Evolutionary conservation across 1,139 yeast species (phyloP), one percentile per base, ranked within the genome.

Genomic region (Blastobotrys petasosporus): DNA sequence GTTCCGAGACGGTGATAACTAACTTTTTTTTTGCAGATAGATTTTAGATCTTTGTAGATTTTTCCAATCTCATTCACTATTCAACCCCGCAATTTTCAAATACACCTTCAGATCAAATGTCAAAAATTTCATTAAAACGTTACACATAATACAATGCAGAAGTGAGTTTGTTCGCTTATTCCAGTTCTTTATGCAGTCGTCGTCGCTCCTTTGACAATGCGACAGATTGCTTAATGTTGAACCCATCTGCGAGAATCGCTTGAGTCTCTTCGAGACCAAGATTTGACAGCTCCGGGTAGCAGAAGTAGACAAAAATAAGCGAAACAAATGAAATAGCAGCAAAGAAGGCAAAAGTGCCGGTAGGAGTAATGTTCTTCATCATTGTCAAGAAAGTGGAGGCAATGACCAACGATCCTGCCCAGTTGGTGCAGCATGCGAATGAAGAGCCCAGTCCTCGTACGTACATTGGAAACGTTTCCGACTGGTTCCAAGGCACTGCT

Each of bases 401-500:
- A 62, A 90, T 85, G 37, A 87, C 84, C 59, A 92, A 72, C 28
- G 96, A 87, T 44, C 97, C 97, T 11, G 88, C 80, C 98, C 98
- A 92, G 70, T 92, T 92, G 39, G 92, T 82, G 28, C 90, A 87
- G n/a, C 97, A 85, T 2, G 97, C 90, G 58, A 79, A 82, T 55
- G 95, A 85, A 2, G 88, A 82, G 49, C 97, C 98, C 38, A 87
- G 76, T 46, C 96, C 94, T 64, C 98, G 79, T 34, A 90, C 97
- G 54, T 80, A 78, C 72, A 88, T 95, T 25, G 97, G 92, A 70
- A 90, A 87, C 58, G 88, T 71, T 67, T 90, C 98, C 45, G 92
- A 85, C 61, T 94, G 97, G 60, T 92, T 95, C 98, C 98, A 90
- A 42, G 98, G 97, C 50, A 87, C 90, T 63, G 90, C 87, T 66